Conservation (phyloP, 352 stramenopile species). For the Thalassiosira sp. region DNA sequence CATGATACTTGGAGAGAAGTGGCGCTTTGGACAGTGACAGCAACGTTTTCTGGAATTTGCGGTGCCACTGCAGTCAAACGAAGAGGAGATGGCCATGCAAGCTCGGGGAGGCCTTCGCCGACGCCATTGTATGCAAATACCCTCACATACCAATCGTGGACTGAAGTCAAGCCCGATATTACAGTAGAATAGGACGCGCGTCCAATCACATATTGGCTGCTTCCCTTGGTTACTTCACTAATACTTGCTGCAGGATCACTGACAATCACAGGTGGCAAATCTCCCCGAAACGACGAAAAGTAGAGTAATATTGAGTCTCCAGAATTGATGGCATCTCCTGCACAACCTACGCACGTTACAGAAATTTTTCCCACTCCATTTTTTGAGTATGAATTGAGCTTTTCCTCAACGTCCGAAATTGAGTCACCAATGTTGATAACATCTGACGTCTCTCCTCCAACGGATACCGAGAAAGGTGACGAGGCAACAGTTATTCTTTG, state of each 20-base stretch:
- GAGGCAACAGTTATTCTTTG: constrained; percentile 49
- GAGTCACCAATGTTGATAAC: constrained; percentile 50
- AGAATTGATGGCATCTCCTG: constrained; percentile 53
- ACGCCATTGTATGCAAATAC: constrained; percentile 90
- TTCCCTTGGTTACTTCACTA: constrained; percentile 69
- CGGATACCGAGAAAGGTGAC: constrained; percentile 63
- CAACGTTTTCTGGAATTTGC: constrained; percentile 55
- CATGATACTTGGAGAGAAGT: constrained; percentile 66
- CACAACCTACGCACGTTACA: constrained; percentile 55
- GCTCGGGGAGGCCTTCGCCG: constrained; percentile 56
- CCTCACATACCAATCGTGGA: constrained; percentile 87
- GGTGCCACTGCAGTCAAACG: constrained; percentile 51
- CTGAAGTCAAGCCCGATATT: constrained; percentile 82
- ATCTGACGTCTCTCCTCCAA: constrained; percentile 64
- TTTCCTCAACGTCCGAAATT: constrained; percentile 38
- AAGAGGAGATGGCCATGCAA: constrained; percentile 46
- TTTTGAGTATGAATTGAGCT: constrained; percentile 54
- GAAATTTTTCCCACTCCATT: constrained; percentile 52
- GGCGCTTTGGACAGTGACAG: constrained; percentile 41
- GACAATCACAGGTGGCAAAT: constrained; percentile 65
- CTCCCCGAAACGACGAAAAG: constrained; percentile 71
- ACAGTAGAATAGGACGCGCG: constrained; percentile 66
- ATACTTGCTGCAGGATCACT: constrained; percentile 40
- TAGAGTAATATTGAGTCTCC: constrained; percentile 54
- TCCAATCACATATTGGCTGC: constrained; percentile 65